These are phyloP conservation scores for Pichiaceae sp. DNA, from an alignment of 1,139 yeast species.

Conservation along the genomic window DNA sequence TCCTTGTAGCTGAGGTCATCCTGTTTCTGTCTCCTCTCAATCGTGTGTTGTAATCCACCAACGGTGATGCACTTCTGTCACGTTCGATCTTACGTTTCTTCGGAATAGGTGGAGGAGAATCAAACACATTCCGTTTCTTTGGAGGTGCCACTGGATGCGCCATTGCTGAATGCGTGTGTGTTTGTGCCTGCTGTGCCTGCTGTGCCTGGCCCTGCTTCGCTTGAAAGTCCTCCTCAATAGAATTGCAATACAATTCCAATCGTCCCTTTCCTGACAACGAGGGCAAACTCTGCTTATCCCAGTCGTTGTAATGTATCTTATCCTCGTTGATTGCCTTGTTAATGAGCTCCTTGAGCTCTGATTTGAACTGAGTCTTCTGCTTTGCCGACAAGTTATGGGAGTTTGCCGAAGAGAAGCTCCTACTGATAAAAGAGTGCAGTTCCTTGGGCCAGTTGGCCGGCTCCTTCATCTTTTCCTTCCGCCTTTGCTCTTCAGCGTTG, in stretches of 20 bases:
- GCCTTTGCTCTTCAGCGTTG: not conserved
- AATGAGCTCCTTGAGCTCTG: slow-evolving; percentile 39
- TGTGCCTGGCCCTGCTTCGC: not conserved
- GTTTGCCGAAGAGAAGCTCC: slow-evolving; percentile 32
- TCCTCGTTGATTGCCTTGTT: slow-evolving; percentile 40
- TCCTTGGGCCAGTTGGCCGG: slow-evolving; percentile 38
- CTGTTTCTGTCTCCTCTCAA: not conserved
- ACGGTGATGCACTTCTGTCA: not conserved
- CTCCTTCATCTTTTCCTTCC: slow-evolving; percentile 12
- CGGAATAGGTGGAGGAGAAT: not conserved
- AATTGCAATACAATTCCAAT: slow-evolving; percentile 17
- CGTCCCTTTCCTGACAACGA: slow-evolving; percentile 23
- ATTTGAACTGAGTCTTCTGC: slow-evolving; percentile 30
- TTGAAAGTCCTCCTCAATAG: not conserved
- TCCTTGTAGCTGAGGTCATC: slow-evolving; percentile 1
- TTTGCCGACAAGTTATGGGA: slow-evolving; percentile 21
- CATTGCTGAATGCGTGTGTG: too few species aligned
- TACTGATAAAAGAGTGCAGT: slow-evolving; percentile 37
- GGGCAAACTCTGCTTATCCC: slow-evolving; percentile 53
- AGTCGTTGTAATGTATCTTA: slow-evolving; percentile 46
- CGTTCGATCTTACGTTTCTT: not conserved
- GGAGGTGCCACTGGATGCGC: not conserved
- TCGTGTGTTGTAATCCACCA: not conserved
- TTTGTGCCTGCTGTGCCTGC: not conserved
- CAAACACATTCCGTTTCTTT: slow-evolving; percentile 3